Base-by-base conservation (phyloP, 2,329 filamentous ascomycete species). In the Sordariomycetes sp. region DNA sequence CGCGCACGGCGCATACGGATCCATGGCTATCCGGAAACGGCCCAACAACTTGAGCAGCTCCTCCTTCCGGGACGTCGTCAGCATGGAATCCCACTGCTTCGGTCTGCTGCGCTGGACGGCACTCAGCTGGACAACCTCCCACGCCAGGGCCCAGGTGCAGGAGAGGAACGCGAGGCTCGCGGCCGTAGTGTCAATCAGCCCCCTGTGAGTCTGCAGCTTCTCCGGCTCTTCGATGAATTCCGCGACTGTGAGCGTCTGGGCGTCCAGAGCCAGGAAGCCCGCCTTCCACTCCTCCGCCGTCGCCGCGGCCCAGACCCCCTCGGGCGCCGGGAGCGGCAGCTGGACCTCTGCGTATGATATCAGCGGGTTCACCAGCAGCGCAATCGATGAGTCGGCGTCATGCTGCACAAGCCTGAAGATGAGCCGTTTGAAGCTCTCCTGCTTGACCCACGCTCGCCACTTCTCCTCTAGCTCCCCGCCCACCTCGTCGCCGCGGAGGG, bases 391-490 rank as follows among this genome's bases (percentile, higher is more conserved):
- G n/a, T 67, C 61, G 7, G 66, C 63, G 17, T 69, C 68, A 25
- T 69, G 67, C 0, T 61, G 60, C 0, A 69, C 58, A n/a, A 66
- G 56, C 10, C 62, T 55, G 15, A 68, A 64, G 1, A 64, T 62
- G 0, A 70, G 58, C 1, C 69, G 61, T 65, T 87, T 86, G 70
- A 81, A 86, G 2, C 80, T 82, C 64, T 89, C 85, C 59, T 79
- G 73, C 52, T 80, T 74, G 15, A 80, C 75, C 86, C 86, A 89
- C 25, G 69, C 68, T 57, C 70, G 74, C 86, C 86, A 89, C 62
- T 87, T 88, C 2, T 73, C 69, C 59, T 86, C 77, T 0, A 89
- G 68, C 2, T 70, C 69, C n/a, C 78, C 67, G 1, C 79, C 81
- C 24, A 79, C 72, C 58, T 88, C 84, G 1, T 76, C 28, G 69